Evolutionary conservation across 163 green algal genomes (phyloP), one percentile per base, ranked within the genome.

Genomic region (Chlamydomonas reinhardtii): DNA sequence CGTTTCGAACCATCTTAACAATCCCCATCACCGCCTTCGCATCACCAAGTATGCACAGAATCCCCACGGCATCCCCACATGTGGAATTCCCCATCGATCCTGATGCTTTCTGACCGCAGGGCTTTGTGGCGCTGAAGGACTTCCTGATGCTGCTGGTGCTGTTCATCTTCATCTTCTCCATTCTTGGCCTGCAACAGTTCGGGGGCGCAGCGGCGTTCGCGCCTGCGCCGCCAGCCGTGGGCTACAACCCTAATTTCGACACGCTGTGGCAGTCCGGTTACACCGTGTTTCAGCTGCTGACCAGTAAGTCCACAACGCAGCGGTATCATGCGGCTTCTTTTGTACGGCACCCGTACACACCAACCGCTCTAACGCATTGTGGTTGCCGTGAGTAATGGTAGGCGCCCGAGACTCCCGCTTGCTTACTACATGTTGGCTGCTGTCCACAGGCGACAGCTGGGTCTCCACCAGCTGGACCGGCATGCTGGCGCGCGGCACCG

Each of bases 101-200:
- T n/a, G n/a, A n/a, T n/a, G n/a, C n/a, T n/a, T n/a, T n/a, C 39
- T 48, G 39, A 5, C 5, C 31, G 0, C 69, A 86, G 79, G 89
- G 80, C 29, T 73, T 92, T 22, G 54, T 85, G 20, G 71, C 71
- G 6, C 52, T 92, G 15, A 89, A 87, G 75, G 89, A 92, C 68
- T 90, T 90, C 61, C 84, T 92, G 56, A 74, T 92, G 74, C 74
- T 94, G 31, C 88, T 94, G 35, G 29, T 88, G 31, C 86, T 95
- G 48, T 95, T 94, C 88, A 91, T 94, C 74, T 94, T 94, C 86
- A 94, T 95, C 81, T 95, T 92, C 74, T 80, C 87, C 35, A 86
- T 94, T 37, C 88, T 95, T 78, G 93, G 93, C 32, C 93, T 93
- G 87, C 88, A 94, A 66, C 86, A 94, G 31, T 95, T 95, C 79